phyloP scores from a whole-genome alignment of 208 protist species.

The Crithidia sp. region DNA sequence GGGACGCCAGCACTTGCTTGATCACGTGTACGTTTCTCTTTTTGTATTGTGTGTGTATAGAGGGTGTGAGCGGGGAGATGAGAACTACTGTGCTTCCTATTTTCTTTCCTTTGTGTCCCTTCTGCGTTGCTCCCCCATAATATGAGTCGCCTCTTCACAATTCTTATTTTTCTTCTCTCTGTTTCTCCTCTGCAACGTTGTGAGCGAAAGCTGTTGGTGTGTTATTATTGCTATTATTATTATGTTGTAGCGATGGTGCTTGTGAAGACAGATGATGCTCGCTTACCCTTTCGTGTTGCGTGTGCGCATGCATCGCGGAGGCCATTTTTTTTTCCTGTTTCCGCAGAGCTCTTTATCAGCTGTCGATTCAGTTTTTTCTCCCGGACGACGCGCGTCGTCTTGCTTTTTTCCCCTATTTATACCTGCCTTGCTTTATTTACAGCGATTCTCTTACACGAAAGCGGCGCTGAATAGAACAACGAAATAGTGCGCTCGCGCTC shows the following conservation, averaged over 20 bases:
- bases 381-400: background rate
- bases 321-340: background rate
- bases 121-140: background rate
- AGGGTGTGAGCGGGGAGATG: background rate
- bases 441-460: background rate
- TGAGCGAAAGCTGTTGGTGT: too few species aligned
- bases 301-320: too few species aligned
- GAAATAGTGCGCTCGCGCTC: too few species aligned
- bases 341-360: background rate
- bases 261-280: too few species aligned
- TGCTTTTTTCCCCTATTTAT: background rate
- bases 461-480: too few species aligned
- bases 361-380: background rate
- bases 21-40: too few species aligned
- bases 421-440: background rate
- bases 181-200: background rate
- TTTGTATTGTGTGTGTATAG: too few species aligned
- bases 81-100: background rate
- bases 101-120: background rate
- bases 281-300: too few species aligned
- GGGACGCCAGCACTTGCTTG: background rate
- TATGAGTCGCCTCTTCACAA: conserved; percentile 2
- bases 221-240: too few species aligned
- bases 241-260: too few species aligned
- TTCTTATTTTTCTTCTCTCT: background rate